Evolutionary conservation across 768 basidiomycete species (phyloP), one percentile per base, ranked within the genome.

Genomic region (Suillus americanus): DNA sequence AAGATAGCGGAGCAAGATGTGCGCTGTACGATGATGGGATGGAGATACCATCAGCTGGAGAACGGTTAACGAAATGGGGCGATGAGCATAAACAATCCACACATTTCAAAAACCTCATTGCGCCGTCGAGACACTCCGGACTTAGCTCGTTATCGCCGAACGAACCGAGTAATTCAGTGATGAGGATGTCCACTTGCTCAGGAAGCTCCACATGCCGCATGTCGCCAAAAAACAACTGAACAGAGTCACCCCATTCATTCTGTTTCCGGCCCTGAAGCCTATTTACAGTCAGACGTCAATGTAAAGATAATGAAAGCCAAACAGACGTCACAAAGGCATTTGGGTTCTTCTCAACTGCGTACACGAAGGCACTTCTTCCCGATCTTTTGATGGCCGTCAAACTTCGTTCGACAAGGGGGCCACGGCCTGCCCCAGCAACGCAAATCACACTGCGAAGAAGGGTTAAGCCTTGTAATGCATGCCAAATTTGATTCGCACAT

Each of bases 81-180:
- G 54, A 43, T 41, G 37, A 59, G 14, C n/a, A 50, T 41, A 8
- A 50, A 61, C 30, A 48, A 40, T 9, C 67, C 72, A 50, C 63
- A 95, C 95, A 83, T 82, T 97, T 97, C 73, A 99, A 80, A 73
- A 95, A 96, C 56, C 97, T 82, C 86, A 91, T 87, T 10, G 94
- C 96, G 14, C 97, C 97, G 74, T 99, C 97, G 41, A 99, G 81
- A 77, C 97, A 99, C 76, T 99, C 97, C 0, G 97, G 97, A 73
- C 95, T 96, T 56, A 99, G 86, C 75, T 99, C 97, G 65, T 99
- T 99, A 77, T 99, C 97, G 2, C 97, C 97, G 79, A 99, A 99
- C 5, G 94, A 96, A 4, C 97, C 97, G 70, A 99, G 78, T 25
- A 99, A 85, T 76, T 99, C 97, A 79, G 92, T 97, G 71, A 99